Evolutionary conservation across 768 basidiomycete genomes (phyloP), one percentile per base, ranked within the genome.

Genomic region (Mycena polygramma): DNA sequence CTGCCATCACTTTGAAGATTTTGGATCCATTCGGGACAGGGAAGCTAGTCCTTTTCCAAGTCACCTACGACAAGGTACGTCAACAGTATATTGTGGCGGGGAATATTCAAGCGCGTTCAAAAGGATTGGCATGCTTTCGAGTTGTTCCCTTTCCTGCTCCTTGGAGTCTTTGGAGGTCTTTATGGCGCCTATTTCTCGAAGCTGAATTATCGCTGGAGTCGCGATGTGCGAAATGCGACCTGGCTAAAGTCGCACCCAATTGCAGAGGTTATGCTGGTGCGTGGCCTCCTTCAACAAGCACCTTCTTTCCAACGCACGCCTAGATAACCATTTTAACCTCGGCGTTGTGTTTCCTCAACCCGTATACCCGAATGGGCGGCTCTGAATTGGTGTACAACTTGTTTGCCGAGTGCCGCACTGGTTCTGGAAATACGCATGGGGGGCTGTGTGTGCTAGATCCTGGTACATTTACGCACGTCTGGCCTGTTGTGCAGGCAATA

Each of bases 1-100:
- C 98, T 2, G 97, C 97, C 1, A 92, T 98, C 74, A 97, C 97
- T 0, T 84, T 99, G 53, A 88, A 91, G 81, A 92, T 97, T 69
- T 90, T 99, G 43, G 94, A 99, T 79, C 98, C 98, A 0, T 98
- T 98, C 76, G 94, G 95, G 17, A 97, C 95, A 7, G 96, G 96
- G 26, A 98, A 98, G 78, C 85, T 98, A 24, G 96, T 98, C 0
- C 83, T 98, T 51, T 96, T 96, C 79, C 94, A 95, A 75, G 95
- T 97, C 49, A 94, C 92, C 0, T 98, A 97, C 75, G 92, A 93
- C 77, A 94, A 89, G 84, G 94, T 92, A 63, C 22, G 75, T 73
- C n/a, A 41, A 7, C n/a, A 10, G 17, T 22, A 20, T 24, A 17
- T 24, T 41, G 41, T 58, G 30, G 19, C 36, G n/a, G 15, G 43